phyloP scores from a whole-genome alignment of 371 early-diverging fungal species.

The Mucor plumbeus region DNA sequence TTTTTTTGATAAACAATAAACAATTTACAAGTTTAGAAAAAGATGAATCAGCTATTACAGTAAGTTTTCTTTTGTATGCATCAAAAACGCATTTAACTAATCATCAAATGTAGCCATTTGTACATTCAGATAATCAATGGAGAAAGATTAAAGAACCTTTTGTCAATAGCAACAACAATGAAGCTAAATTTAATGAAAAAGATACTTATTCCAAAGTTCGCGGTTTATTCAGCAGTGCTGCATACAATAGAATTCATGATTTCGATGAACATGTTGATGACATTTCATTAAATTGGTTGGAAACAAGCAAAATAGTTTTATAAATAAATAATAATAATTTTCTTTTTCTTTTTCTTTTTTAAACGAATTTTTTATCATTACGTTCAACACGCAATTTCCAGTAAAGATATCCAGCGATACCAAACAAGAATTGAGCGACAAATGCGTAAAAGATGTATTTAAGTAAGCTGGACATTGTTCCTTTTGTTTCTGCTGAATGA shows the following conservation, averaged over 20 bases:
- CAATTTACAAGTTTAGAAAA: constrained; percentile 27
- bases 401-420: constrained; percentile 44
- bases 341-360: too few species aligned
- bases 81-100: neutral
- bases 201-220: constrained; percentile 44
- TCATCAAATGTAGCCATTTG: constrained; percentile 40
- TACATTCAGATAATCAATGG: constrained; percentile 56
- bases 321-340: constrained; percentile 7
- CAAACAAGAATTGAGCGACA: constrained; percentile 42
- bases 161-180: constrained; percentile 7
- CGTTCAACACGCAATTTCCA: constrained; percentile 51
- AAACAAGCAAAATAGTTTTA: constrained; percentile 19
- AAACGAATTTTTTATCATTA: constrained; percentile 51
- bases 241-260: constrained; percentile 63
- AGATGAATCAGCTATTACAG: constrained; percentile 35
- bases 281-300: constrained; percentile 71
- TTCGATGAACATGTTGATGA: constrained; percentile 82
- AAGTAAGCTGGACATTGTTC: constrained; percentile 43
- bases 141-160: constrained; percentile 49
- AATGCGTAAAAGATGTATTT: constrained; percentile 49
- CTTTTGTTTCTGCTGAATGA: constrained; percentile 47
- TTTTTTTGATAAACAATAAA: constrained; percentile 53
- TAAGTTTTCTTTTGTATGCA: constrained; percentile 18
- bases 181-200: constrained; percentile 35
- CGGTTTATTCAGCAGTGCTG: constrained; percentile 37